phyloP scores from a whole-genome alignment of 83 land plant genomes.

The Picea engelmannii region DNA sequence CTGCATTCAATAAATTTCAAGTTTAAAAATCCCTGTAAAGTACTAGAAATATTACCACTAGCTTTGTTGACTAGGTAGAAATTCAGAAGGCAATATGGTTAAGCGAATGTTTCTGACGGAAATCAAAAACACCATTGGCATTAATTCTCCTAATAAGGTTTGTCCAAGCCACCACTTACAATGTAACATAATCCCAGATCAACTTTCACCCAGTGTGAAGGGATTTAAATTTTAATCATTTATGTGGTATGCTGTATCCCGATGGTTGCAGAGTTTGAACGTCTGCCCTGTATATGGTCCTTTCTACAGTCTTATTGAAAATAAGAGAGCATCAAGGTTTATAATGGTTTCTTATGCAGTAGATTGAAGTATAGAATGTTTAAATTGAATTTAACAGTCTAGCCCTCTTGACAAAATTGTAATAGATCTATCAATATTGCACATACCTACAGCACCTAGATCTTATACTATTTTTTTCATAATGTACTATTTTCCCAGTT shows the following conservation, averaged over 20 bases:
- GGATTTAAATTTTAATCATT: neutral
- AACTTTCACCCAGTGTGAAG: neutral
- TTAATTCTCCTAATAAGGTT: neutral
- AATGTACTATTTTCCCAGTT: too few species aligned
- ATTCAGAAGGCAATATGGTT: neutral
- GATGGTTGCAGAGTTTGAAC: neutral
- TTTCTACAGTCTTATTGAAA: neutral
- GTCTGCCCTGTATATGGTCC: too few species aligned
- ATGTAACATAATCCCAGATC: neutral
- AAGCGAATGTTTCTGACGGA: neutral
- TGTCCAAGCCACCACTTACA: neutral
- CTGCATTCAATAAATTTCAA: constrained; percentile 28
- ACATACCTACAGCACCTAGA: neutral
- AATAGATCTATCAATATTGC: neutral
- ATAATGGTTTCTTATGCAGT: neutral
- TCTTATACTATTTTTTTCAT: too few species aligned
- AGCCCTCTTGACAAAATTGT: neutral
- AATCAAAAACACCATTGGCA: neutral
- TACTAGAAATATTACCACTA: neutral
- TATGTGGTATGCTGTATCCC: neutral
- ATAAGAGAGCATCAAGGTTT: constrained; percentile 1
- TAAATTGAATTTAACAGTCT: neutral
- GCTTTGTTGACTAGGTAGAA: neutral
- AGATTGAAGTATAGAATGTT: neutral
- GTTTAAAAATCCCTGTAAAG: neutral